A percentile compares a stretch with the other conserved stretches of the same genome.
Conservation (phyloP, 2,329 filamentous ascomycete species). For the Aphanoascus verrucosus region DNA sequence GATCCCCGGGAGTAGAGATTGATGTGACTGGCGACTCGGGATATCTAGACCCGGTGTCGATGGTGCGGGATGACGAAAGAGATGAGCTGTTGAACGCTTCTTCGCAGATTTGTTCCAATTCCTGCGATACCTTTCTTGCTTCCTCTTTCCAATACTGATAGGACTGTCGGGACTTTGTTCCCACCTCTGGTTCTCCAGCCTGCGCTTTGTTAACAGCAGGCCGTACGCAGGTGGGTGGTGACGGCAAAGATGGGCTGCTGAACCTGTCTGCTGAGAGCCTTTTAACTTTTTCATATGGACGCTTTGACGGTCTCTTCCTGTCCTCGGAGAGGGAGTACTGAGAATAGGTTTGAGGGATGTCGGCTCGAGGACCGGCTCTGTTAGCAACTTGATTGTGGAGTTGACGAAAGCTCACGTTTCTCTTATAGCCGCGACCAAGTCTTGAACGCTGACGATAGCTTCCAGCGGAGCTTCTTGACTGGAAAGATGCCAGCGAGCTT, state of each 20-base stretch:
- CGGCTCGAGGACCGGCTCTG: slow-evolving; percentile 20
- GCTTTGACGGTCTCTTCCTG: slow-evolving; percentile 10
- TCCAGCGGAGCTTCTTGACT: slow-evolving; percentile 40
- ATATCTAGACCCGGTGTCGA: slow-evolving; percentile 30
- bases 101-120: slow-evolving; percentile 81
- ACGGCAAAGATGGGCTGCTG: slow-evolving; percentile 32
- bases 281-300: slow-evolving; percentile 16
- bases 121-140: slow-evolving; percentile 69
- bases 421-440: slow-evolving; percentile 42
- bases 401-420: slow-evolving; percentile 55
- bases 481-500: slow-evolving; percentile 30
- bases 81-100: slow-evolving; percentile 73
- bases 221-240: slow-evolving; percentile 30
- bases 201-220: slow-evolving; percentile 21
- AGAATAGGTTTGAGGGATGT: slow-evolving; percentile 19
- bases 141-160: slow-evolving; percentile 59
- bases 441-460: slow-evolving; percentile 35
- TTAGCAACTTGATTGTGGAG: slow-evolving; percentile 34
- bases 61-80: slow-evolving; percentile 40
- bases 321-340: slow-evolving; percentile 21
- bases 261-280: slow-evolving; percentile 20
- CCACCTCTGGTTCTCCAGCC: slow-evolving; percentile 26
- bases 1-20: slow-evolving; percentile 28
- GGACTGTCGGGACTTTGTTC: slow-evolving; percentile 31
- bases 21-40: slow-evolving; percentile 44